Evolutionary conservation across 2,329 filamentous ascomycete genomes (phyloP).

Genomic region (Reticulascus tulasneorum): DNA sequence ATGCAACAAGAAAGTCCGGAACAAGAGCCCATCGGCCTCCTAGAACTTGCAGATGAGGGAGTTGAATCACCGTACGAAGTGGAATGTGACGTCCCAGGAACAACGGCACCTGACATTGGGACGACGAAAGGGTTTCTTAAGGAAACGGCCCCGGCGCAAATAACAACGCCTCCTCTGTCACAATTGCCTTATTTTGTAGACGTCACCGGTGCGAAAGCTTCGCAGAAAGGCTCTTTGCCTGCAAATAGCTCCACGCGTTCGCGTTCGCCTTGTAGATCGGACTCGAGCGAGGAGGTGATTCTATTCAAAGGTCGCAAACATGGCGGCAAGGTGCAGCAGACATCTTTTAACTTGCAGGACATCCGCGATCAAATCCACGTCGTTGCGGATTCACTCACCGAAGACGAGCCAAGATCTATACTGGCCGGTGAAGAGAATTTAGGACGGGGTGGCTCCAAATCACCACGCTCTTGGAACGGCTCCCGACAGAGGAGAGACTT

Average conservation of each 20-base stretch:
- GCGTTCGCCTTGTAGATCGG: slow-evolving; percentile 14
- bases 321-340: slow-evolving; percentile 20
- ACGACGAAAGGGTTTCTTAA: no score
- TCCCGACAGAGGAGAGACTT: slow-evolving; percentile 9
- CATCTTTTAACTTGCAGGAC: slow-evolving; percentile 16
- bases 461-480: neutral
- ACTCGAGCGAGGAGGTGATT: slow-evolving; percentile 70
- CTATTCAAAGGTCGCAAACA: slow-evolving; percentile 56
- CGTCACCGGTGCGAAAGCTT: slow-evolving; percentile 24
- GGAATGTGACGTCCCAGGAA: no score
- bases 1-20: slow-evolving; percentile 28
- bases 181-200: slow-evolving; percentile 33
- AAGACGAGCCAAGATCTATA: no score
- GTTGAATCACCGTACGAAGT: no score
- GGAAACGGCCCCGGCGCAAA: no score
- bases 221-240: slow-evolving; percentile 1
- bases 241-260: neutral
- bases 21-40: neutral
- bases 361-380: slow-evolving; percentile 28
- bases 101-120: no score
- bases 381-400: slow-evolving; percentile 20
- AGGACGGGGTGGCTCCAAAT: no score
- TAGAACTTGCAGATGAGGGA: no score
- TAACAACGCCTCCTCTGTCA: no score
- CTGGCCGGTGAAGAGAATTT: no score